Conservation (phyloP, 2,329 filamentous ascomycete genomes). For the Annulohypoxylon truncatum region DNA sequence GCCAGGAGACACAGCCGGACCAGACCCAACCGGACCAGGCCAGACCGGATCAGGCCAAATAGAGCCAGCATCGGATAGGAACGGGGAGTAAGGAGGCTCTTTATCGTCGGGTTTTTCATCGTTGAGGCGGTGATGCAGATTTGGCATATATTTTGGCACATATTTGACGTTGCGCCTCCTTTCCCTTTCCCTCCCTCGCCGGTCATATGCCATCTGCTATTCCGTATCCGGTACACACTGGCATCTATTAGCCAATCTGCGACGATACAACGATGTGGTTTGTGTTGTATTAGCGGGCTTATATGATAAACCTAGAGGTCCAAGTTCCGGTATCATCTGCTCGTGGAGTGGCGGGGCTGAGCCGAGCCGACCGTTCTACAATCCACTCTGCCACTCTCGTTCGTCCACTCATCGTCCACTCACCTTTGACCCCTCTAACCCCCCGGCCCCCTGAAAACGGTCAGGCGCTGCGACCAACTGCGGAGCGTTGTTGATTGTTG, state of each 20-base stretch:
- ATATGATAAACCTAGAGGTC: conserved; percentile 1
- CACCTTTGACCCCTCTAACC: not conserved
- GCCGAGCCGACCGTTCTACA: conserved; percentile 27
- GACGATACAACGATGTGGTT: not conserved
- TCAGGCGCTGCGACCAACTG: conserved; percentile 29
- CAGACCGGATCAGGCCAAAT: not conserved
- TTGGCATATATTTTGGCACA: not conserved
- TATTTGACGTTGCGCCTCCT: not conserved
- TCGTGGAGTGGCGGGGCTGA: conserved; percentile 34
- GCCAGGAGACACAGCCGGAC: not conserved
- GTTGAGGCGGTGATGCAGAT: not conserved
- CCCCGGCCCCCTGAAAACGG: conserved; percentile 10
- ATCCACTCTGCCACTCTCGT: not conserved
- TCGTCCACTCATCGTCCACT: conserved; percentile 6
- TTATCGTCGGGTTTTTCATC: not conserved
- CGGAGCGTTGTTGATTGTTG: conserved; percentile 25
- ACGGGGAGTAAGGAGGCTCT: not conserved
- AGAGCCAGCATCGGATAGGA: not conserved
- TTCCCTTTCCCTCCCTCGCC: not conserved
- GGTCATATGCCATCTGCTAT: conserved; percentile 6
- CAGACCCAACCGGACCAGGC: not conserved
- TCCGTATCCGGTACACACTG: not conserved
- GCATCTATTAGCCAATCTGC: not conserved
- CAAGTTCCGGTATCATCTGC: conserved; percentile 17
- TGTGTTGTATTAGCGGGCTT: conserved; percentile 10